Conservation (phyloP, 2,329 filamentous ascomycete genomes). For the Penicillium olsonii region DNA sequence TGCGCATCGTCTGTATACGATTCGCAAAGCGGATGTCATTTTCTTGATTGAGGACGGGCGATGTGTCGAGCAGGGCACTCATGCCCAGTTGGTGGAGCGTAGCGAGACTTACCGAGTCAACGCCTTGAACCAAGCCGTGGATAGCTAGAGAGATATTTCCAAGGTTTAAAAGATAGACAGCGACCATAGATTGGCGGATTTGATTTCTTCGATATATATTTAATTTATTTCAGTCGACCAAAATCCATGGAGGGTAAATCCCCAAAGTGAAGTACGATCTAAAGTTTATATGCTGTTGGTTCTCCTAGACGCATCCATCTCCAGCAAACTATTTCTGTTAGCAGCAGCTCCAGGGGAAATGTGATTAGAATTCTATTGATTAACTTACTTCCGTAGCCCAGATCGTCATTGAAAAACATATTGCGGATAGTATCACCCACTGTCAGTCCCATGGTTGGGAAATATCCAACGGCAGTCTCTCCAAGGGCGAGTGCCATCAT, state of each 20-base stretch:
- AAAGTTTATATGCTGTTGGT: background rate
- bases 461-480: conserved; percentile 4
- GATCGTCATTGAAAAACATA: conserved; percentile 11
- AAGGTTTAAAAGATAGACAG: background rate
- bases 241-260: background rate
- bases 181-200: background rate
- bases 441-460: conserved; percentile 3
- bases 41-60: conserved; percentile 71
- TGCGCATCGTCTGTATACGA: conserved; percentile 43
- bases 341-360: background rate
- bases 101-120: conserved; percentile 41
- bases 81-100: conserved; percentile 56
- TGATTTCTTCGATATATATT: background rate
- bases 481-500: conserved; percentile 12
- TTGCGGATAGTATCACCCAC: conserved; percentile 1
- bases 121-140: conserved; percentile 35
- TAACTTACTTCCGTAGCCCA: conserved; percentile 9
- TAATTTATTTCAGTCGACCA: too few relatives aligned
- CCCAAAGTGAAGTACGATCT: background rate
- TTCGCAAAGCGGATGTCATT: conserved; percentile 73
- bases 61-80: conserved; percentile 62
- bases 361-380: background rate
- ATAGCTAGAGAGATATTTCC: background rate
- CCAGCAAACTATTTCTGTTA: conserved; percentile 6
- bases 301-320: conserved; percentile 10